Evolutionary conservation across 768 basidiomycete species (phyloP), one percentile per base, ranked within the genome.

Genomic region (Leucogyrophana mollusca): DNA sequence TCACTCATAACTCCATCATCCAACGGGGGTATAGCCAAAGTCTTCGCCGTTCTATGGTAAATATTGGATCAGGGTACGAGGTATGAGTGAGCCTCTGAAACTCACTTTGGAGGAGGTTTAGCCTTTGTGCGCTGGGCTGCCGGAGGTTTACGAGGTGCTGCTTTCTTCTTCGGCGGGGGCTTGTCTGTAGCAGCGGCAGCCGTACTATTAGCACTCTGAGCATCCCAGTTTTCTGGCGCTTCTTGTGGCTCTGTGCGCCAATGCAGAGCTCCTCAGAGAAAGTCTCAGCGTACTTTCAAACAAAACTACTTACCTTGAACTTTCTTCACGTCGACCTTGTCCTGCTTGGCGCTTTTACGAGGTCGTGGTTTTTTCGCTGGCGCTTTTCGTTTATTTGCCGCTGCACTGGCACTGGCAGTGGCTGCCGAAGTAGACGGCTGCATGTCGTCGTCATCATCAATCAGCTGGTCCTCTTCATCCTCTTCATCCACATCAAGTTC

Each of bases 381-480:
- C 32, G 72, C 60, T 61, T 77, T 83, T 42, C 73, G 73, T 58
- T 80, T 82, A 50, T 73, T 66, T 32, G 65, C 49, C 34, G 70
- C 56, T 24, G 79, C 70, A 35, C 62, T 52, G 24, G 54, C 54
- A 24, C 55, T 43, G 25, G 61, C 43, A 43, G 60, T 47, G 14
- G 61, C 54, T 2, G 58, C 56, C 49, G 65, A 60, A 49, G 62
- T 50, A 34, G 58, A 46, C 17, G 62, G 57, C 16, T 66, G 43
- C 17, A 54, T 57, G 41, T 59, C 73, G 35, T 73, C 65, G 48
- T 85, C 83, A 49, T 87, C 87, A 64, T 90, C 87, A 54, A 89
- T 83, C 53, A 90, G 77, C 55, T 89, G 82, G 69, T 90, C 87
- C 66, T 88, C 85, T 61, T 87, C 85, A 0, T 77, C 77, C 24